These are phyloP conservation scores for Petasospora fabianii DNA, from an alignment of 1,139 yeast species.

Conservation along the genomic window DNA sequence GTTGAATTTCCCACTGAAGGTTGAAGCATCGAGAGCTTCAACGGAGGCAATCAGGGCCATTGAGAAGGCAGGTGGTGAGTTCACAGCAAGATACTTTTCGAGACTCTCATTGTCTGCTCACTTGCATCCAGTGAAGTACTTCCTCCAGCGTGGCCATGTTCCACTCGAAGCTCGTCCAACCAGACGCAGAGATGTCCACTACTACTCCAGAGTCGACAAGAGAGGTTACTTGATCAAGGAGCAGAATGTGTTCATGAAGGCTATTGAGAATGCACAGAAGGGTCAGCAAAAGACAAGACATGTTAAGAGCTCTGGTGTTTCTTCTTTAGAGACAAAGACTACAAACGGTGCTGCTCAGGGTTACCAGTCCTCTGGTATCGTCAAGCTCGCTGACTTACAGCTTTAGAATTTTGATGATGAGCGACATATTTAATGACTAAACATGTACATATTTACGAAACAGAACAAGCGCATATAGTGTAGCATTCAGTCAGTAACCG, in stretches of 20 bases:
- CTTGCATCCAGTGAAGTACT: slow-evolving; percentile 66
- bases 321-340: slow-evolving; percentile 22
- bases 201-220: slow-evolving; percentile 65
- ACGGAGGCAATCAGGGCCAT: slow-evolving; percentile 67
- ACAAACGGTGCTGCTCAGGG: slow-evolving; percentile 23
- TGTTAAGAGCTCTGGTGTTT: slow-evolving; percentile 26
- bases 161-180: slow-evolving; percentile 89
- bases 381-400: slow-evolving; percentile 21
- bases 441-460: slow-evolving; percentile 1
- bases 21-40: slow-evolving; percentile 84
- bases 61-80: slow-evolving; percentile 68
- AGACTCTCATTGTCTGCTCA: slow-evolving; percentile 67
- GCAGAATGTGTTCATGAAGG: slow-evolving; percentile 29
- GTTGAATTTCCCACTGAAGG: slow-evolving; percentile 57
- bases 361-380: slow-evolving; percentile 22
- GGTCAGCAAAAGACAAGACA: slow-evolving; percentile 18
- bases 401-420: too few species aligned
- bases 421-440: too few species aligned
- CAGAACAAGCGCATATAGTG: neutral
- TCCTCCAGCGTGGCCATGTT: slow-evolving; percentile 67
- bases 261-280: slow-evolving; percentile 27
- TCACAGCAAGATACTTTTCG: slow-evolving; percentile 70
- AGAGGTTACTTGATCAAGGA: slow-evolving; percentile 66
- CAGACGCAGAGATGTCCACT: slow-evolving; percentile 73
- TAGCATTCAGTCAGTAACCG: neutral